phyloP scores from a whole-genome alignment of 345 rosid species.

The Cardamine chenopodiifolia region DNA sequence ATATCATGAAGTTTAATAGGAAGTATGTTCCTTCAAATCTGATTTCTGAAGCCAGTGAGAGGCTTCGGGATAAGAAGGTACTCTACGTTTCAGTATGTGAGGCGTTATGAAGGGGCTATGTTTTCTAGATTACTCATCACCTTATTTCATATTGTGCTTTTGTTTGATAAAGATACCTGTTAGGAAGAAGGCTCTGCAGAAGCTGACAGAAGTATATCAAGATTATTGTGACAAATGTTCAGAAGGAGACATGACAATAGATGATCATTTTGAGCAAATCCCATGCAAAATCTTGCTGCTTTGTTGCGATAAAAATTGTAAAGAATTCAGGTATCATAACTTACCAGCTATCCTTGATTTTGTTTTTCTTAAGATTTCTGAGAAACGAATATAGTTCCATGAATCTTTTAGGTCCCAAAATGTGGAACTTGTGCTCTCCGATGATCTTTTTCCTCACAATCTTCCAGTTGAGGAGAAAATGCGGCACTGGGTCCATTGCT shows the following conservation, averaged over 20 bases:
- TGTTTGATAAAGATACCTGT: constrained; percentile 63
- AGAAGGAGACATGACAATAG: constrained; percentile 58
- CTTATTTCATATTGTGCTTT: constrained; percentile 31
- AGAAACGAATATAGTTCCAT: constrained; percentile 23
- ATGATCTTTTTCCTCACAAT: constrained; percentile 67
- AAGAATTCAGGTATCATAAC: constrained; percentile 65
- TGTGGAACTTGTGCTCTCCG: constrained; percentile 71
- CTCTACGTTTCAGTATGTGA: constrained; percentile 14
- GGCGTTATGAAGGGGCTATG: not conserved
- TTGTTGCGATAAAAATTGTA: constrained; percentile 72
- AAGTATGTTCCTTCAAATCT: constrained; percentile 56
- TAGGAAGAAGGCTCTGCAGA: constrained; percentile 81
- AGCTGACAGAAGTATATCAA: constrained; percentile 78
- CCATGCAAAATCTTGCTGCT: constrained; percentile 85
- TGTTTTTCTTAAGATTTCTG: not conserved
- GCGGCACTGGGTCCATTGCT: constrained; percentile 78
- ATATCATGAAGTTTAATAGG: constrained; percentile 63
- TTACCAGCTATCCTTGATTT: constrained; percentile 28
- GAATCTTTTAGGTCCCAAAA: constrained; percentile 59
- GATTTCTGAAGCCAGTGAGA: constrained; percentile 67
- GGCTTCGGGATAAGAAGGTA: constrained; percentile 98
- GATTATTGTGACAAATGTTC: constrained; percentile 78
- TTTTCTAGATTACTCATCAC: constrained; percentile 4
- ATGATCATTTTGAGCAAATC: constrained; percentile 75
- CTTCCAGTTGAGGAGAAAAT: constrained; percentile 69